Conservation (phyloP, 306 rosid genomes). For the Begonia fuchsioides region DNA sequence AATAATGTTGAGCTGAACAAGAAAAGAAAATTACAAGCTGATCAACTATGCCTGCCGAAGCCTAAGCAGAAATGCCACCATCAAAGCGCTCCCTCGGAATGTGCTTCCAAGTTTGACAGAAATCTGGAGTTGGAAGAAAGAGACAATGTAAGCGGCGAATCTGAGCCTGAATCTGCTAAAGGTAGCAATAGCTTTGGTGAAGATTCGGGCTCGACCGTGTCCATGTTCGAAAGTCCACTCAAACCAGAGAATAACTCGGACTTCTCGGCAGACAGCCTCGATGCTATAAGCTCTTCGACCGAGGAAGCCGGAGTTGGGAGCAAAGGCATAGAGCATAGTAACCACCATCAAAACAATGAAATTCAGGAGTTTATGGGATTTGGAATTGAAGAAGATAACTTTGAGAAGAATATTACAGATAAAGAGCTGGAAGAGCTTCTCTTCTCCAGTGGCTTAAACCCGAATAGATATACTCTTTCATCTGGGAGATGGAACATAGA, state of each 20-base stretch:
- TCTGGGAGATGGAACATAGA: slow-evolving; percentile 48
- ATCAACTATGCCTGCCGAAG: slow-evolving; percentile 39
- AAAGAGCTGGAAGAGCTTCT: slow-evolving; percentile 43
- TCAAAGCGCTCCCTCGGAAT: slow-evolving; percentile 18
- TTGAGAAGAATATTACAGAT: slow-evolving; percentile 12
- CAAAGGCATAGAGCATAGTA: not conserved
- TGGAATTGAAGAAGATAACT: slow-evolving; percentile 11
- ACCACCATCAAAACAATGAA: not conserved
- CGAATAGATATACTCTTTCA: slow-evolving; percentile 34
- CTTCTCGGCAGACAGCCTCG: no score
- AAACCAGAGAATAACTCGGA: not conserved
- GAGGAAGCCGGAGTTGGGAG: no score
- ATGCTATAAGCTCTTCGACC: no score
- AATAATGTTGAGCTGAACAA: slow-evolving; percentile 23
- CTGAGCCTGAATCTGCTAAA: slow-evolving; percentile 29
- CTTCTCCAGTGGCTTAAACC: slow-evolving; percentile 25
- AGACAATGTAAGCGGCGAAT: slow-evolving; percentile 11
- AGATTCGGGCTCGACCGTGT: slow-evolving; percentile 30
- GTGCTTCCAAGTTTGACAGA: slow-evolving; percentile 14
- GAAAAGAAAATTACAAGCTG: slow-evolving; percentile 54
- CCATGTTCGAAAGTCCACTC: not conserved
- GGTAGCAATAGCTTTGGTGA: slow-evolving; percentile 41
- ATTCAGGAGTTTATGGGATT: slow-evolving; percentile 17
- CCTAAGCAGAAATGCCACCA: slow-evolving; percentile 46
- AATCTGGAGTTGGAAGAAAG: slow-evolving; percentile 15